Conservation (phyloP, 352 stramenopile species). For the Phytophthora rubi region DNA sequence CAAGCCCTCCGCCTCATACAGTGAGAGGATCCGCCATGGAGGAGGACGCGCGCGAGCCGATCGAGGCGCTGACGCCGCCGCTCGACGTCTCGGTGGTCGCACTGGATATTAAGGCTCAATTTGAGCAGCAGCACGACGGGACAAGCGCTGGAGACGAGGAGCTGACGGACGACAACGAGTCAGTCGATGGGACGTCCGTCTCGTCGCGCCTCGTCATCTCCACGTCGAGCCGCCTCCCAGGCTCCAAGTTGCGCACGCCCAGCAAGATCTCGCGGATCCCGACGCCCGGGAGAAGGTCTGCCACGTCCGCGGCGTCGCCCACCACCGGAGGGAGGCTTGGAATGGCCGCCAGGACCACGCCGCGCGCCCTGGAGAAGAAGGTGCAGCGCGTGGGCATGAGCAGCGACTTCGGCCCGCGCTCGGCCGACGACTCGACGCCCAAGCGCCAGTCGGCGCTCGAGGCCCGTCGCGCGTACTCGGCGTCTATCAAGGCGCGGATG, state of each 20-base stretch:
- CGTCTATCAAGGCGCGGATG: conserved; percentile 26
- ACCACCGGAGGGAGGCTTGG: conserved; percentile 38
- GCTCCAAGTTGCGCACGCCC: conserved; percentile 36
- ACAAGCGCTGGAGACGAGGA: conserved; percentile 20
- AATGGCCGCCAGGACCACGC: conserved; percentile 48
- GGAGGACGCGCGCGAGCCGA: not conserved
- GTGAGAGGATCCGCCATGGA: conserved; percentile 15
- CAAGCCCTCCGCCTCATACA: not conserved
- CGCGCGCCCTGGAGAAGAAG: conserved; percentile 47
- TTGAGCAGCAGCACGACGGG: conserved; percentile 12
- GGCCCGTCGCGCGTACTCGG: conserved; percentile 33
- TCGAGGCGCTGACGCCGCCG: conserved; percentile 12
- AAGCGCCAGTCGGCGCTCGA: conserved; percentile 41
- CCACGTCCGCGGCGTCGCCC: conserved; percentile 5
- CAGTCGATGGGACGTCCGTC: conserved; percentile 13
- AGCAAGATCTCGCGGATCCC: conserved; percentile 34
- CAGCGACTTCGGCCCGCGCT: conserved; percentile 23
- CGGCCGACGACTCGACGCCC: conserved; percentile 5
- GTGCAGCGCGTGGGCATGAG: conserved; percentile 36
- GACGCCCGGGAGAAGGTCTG: conserved; percentile 21
- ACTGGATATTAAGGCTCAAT: not conserved
- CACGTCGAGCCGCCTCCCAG: conserved; percentile 16
- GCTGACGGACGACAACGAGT: conserved; percentile 17
- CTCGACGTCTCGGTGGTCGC: not conserved
- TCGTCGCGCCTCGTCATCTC: conserved; percentile 32